phyloP scores from a whole-genome alignment of 2,329 filamentous ascomycete genomes.

The Clarireedia sp. region DNA sequence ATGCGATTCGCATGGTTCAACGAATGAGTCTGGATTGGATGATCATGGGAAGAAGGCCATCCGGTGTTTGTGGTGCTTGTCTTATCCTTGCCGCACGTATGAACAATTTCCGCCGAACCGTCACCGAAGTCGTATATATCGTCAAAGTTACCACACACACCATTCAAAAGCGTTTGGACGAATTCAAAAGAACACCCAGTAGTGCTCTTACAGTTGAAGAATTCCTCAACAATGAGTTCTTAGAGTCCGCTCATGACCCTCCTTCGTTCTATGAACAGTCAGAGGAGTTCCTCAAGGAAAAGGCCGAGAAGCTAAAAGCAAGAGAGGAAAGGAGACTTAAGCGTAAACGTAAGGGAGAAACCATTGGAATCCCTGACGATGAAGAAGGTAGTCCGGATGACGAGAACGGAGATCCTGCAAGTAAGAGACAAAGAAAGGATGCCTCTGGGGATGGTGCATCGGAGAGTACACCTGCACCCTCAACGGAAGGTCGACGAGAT shows the following conservation, averaged over 20 bases:
- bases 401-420: constrained; percentile 20
- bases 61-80: constrained; percentile 88
- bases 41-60: constrained; percentile 84
- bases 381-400: constrained; percentile 23
- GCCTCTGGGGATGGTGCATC: neutral
- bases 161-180: constrained; percentile 81
- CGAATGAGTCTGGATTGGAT: constrained; percentile 98
- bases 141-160: constrained; percentile 95
- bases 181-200: constrained; percentile 82
- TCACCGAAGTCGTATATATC: constrained; percentile 93
- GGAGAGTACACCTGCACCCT: constrained; percentile 10
- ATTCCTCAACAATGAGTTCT: constrained; percentile 63
- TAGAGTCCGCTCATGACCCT: constrained; percentile 71
- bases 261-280: constrained; percentile 69
- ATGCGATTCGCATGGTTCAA: constrained; percentile 78
- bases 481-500: constrained; percentile 42
- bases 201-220: constrained; percentile 81
- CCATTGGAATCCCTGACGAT: constrained; percentile 10
- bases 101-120: constrained; percentile 93
- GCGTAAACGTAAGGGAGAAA: constrained; percentile 15
- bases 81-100: constrained; percentile 92
- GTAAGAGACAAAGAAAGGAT: constrained; percentile 22
- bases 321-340: constrained; percentile 39
- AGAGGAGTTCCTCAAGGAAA: constrained; percentile 48
- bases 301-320: constrained; percentile 34